Base-by-base conservation (phyloP, 164 flowering plant species). In the Saururus chinensis region DNA sequence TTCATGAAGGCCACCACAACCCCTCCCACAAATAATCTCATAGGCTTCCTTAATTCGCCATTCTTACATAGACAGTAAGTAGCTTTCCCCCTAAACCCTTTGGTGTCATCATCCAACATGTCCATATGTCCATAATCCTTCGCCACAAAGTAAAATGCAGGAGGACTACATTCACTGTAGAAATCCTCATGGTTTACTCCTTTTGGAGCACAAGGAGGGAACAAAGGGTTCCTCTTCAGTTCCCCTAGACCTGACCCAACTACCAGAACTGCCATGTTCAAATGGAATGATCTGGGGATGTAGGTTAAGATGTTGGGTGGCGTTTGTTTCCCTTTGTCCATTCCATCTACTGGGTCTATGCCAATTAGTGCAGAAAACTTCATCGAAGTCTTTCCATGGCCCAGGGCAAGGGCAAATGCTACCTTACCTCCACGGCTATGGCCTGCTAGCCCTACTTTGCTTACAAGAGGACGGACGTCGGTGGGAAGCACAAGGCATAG, bases 321-420 rank as follows among this genome's bases (percentile, higher is more conserved):
- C 25, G 95, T 92, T 75, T 89, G 98, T 35, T 76, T 80, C 13
- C 84, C 92, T 65, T 70, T 75, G 74, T 61, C 83, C 82, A 74
- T 82, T 61, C 96, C 98, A 57, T 92, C 98, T n/a, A 89, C 95
- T 16, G 96, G 98, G 74, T 92, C 96, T 14, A 92, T 65, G n/a
- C 95, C 98, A 22, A 92, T 81, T 22, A 87, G 54, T 59, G 86
- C 96, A 24, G 91, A 83, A 25, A 83, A 77, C 61, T 78, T 80
- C 0, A 79, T 22, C 4, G 75, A 53, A 10, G 81, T 72, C 21
- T 60, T 49, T 22, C 68, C 51, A 64, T 75, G 81, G n/a, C 45
- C 53, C 0, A 85, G 64, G n/a, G 88, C 91, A 0, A 85, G 68
- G 0, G 87, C 91, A 62, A 92, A 89, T 12, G 95, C 92, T 0